A percentile compares a stretch with the other conserved stretches of the same genome.
Conservation (phyloP, 1,284 basidiomycete genomes). For the Trametes pubescens region DNA sequence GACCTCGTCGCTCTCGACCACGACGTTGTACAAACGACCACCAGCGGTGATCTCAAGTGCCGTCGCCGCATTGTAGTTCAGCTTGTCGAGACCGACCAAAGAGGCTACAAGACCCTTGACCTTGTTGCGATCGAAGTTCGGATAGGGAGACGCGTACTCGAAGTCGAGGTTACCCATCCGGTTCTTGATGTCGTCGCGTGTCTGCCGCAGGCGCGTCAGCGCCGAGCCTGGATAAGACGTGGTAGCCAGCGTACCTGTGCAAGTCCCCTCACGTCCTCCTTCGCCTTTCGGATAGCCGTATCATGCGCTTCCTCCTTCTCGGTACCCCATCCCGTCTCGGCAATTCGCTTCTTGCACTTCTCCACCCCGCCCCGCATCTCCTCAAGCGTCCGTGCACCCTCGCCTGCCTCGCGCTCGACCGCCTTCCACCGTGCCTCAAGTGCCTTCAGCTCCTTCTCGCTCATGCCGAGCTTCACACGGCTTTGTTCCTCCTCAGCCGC, state of each 20-base stretch:
- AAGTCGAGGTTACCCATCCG: constrained; percentile 84
- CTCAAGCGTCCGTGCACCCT: constrained; percentile 77
- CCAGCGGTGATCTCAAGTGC: constrained; percentile 96
- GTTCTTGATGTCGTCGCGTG: constrained; percentile 77
- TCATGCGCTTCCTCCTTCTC: constrained; percentile 80
- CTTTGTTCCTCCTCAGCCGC: constrained; percentile 89
- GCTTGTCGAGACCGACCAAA: constrained; percentile 77
- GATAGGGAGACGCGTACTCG: constrained; percentile 80
- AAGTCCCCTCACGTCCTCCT: constrained; percentile 64
- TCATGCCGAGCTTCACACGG: constrained; percentile 81
- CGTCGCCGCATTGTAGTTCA: constrained; percentile 82
- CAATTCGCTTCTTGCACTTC: constrained; percentile 60
- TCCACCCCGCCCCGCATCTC: constrained; percentile 70
- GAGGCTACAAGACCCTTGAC: constrained; percentile 96
- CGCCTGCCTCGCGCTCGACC: constrained; percentile 84
- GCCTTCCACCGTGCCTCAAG: constrained; percentile 86
- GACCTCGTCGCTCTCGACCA: constrained; percentile 91
- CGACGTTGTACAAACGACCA: constrained; percentile 92
- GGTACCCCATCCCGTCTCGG: constrained; percentile 80
- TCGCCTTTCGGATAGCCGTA: constrained; percentile 62
- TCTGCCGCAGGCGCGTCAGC: constrained; percentile 48
- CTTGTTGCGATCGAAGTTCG: constrained; percentile 85
- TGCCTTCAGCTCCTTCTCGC: constrained; percentile 82
- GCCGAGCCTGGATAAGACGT: neutral
- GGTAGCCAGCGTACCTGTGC: constrained; percentile 62